Base-by-base conservation (phyloP, 345 rosid species). In the Capsella bursapastoris region DNA sequence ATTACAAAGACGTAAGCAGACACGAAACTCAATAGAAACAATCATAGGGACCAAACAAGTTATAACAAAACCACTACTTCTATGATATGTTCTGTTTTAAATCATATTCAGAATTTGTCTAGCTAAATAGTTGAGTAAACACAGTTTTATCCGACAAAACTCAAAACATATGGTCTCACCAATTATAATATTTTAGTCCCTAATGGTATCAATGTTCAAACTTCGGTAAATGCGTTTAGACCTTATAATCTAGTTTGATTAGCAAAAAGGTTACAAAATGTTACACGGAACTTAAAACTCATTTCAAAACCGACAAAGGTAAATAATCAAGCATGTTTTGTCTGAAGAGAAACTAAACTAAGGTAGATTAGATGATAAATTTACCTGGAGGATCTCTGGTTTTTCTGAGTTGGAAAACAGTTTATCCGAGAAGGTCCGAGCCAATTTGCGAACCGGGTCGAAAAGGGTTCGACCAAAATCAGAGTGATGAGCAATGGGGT, bases 321-420 rank as follows among this genome's bases (percentile, higher is more conserved):
- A 22, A 1, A 22, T 22, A 22, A 22, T 67, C 1, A 52, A 66
- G 8, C 47, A 67, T 75, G 67, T 60, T 47, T 74, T 49, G 37
- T 28, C 44, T 38, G 3, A 31, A 64, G 11, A 34, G 6, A 35
- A 35, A 47, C 18, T 9, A 22, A 6, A 6, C 25, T 34, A 56
- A 45, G 25, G 10, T 44, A 49, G n/a, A 18, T 22, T 6, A 6
- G 34, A 1, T 64, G 8, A 55, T 53, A 35, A 55, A 59, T 49
- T 18, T 84, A 96, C 99, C 98, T 90, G 86, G 67, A 90, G 79
- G 70, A 86, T 87, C 40, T 86, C 88, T 15, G 84, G 55, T 32
- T 43, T 48, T 73, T 72, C 63, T 6, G 74, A 70, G 63, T 53
- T 43, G 48, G 53, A 34, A 63, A 47, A 49, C 53, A 81, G 68